These are phyloP conservation scores for Thoreauomyces humboldtii DNA, from an alignment of 192 early-diverging fungal species.

Conservation along the genomic window DNA sequence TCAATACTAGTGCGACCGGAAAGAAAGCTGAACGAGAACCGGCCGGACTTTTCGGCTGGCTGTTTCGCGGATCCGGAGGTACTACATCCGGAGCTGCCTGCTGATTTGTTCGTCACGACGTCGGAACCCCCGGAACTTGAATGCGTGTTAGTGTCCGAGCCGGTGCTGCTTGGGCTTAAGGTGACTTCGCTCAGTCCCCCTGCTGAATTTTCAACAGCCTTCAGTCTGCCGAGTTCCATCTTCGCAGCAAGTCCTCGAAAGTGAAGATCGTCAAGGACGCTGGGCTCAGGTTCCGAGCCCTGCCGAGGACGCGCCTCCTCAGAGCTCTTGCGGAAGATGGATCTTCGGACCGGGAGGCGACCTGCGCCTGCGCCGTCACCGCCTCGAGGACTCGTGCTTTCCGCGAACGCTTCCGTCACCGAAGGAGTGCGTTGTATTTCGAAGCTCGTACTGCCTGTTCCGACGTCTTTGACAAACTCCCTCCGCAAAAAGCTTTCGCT, in stretches of 20 bases:
- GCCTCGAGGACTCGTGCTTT: neutral
- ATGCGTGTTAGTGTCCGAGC: conserved; percentile 1
- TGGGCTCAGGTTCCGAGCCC: no score
- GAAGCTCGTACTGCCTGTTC: conserved; percentile 5
- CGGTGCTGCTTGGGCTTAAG: neutral
- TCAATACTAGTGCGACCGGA: no score
- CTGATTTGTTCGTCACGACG: neutral
- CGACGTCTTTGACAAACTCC: no score
- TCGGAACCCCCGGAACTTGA: neutral
- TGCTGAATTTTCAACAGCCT: neutral
- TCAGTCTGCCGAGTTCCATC: neutral
- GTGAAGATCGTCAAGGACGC: neutral
- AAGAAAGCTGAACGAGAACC: neutral
- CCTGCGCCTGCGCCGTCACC: neutral
- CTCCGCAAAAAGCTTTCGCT: no score
- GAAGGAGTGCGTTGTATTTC: neutral
- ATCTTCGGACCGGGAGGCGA: neutral
- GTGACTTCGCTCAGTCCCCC: neutral
- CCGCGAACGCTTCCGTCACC: no score
- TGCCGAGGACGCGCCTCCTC: neutral
- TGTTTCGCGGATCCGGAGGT: neutral
- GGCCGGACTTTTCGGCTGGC: neutral
- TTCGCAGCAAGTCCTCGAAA: neutral
- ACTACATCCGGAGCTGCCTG: neutral
- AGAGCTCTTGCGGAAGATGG: neutral